Base-by-base conservation (phyloP, 495 filamentous ascomycete species). In the Bombardia bombarda region DNA sequence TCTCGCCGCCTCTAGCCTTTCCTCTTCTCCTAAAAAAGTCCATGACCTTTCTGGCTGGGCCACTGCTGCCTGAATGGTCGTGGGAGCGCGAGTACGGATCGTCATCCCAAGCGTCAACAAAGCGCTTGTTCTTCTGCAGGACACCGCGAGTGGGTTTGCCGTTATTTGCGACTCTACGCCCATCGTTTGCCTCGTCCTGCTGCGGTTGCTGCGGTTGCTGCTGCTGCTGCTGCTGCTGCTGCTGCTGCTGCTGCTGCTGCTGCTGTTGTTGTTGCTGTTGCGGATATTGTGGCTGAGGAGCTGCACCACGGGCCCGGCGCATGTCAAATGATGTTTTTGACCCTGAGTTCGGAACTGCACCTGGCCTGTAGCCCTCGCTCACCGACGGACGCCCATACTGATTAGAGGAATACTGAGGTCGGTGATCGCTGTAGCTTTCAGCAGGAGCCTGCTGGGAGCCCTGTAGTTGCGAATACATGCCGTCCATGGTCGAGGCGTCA, bases 11-110 rank as follows among this genome's bases (percentile, higher is more conserved):
- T 45, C 82, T 66, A 37, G 83, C 87, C 61, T 80, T 88, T 24
- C 87, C 87, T 47, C 89, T 75, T 57, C 90, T 70, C 54, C 92
- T 77, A 69, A 98, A 98, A 63, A 95, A 92, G 64, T 96, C 92
- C 92, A 98, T 98, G 36, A 98, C 92, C 53, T 85, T 82, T 51
- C 86, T 80, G 14, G 90, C 87, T 13, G 87, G 83, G 25, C 87
- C 86, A 43, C 78, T 86, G 55, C 83, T 92, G 23, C 90, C 92
- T 3, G 78, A 81, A 59, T 88, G 80, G 42, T 75, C 69, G 34
- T 61, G 63, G 12, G 82, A 75, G 7, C 80, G 62, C 28, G 67
- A 65, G 43, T 80, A 75, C 38, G 77, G 72, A 43, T 83, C 80
- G 38, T 80, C 78, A 51, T 95, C 89, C 55, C 90, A 95, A n/a